Base-by-base conservation (phyloP, 2,329 filamentous ascomycete genomes). In the Claviceps sp. region DNA sequence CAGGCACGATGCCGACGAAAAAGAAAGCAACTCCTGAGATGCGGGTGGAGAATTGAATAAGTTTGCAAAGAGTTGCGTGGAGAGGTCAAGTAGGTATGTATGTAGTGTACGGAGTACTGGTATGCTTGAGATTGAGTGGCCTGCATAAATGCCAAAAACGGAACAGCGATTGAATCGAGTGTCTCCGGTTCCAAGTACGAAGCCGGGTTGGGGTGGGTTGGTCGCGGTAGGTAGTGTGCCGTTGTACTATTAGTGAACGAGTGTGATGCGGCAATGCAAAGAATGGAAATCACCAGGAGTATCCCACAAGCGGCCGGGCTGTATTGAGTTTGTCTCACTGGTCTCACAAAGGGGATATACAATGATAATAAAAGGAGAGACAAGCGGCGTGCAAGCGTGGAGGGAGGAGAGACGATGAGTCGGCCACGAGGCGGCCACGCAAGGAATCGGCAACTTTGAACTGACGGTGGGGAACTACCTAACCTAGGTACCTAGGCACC, bases 271-370 rank as follows among this genome's bases (percentile, higher is more conserved):
- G 22, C 17, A 30, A 44, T 26, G 34, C 5, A 43, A 19, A 34
- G 43, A 37, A n/a, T 47, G 52, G 37, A 17, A 54, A 38, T 54
- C 50, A 22, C 50, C 46, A 47, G 42, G 46, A 50, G 34, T 48
- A 41, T 51, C 40, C 49, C 52, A 43, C 30, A 34, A 34, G 30
- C 10, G 30, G 30, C 30, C 10, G 4, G 11, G 30, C 30, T 34
- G 10, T 34, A 34, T 34, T 34, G 30, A 34, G 30, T 34, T 34
- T 34, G 30, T 34, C 30, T 34, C 30, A 11, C 10, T 11, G 30
- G 30, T 11, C 10, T 34, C 30, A 10, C 10, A 34, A 34, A 11
- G 30, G 30, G 30, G 30, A 34, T 11, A 34, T 4, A 34, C 3
- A 11, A 34, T 11, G 30, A 34, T 34, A 34, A 34, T 11, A 11